phyloP scores from a whole-genome alignment of 2,329 filamentous ascomycete genomes.

The Monosporascus cannonballus region DNA sequence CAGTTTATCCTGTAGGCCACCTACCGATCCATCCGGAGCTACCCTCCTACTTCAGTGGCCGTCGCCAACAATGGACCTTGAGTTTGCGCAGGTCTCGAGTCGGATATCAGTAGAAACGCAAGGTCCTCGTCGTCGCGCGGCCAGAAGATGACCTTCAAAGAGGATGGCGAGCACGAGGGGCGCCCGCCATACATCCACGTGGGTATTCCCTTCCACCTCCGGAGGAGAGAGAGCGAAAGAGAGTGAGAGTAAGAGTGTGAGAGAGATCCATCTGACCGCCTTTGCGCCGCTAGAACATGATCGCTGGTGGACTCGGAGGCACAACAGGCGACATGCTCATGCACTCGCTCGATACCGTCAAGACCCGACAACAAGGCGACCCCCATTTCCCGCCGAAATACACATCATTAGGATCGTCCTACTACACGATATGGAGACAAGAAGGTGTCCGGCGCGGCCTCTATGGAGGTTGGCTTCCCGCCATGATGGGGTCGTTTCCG shows the following conservation, averaged over 20 bases:
- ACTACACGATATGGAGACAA: conserved; percentile 87
- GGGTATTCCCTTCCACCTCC: conserved; percentile 25
- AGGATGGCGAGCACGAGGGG: conserved; percentile 44
- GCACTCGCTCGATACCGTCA: conserved; percentile 98
- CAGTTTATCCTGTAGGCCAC: background rate
- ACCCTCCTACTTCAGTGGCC: conserved; percentile 1
- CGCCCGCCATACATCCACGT: conserved; percentile 61
- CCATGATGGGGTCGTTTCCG: conserved; percentile 85
- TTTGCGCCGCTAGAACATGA: conserved; percentile 64
- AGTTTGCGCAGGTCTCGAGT: conserved; percentile 13
- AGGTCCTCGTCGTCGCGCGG: conserved; percentile 6
- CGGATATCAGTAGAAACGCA: conserved; percentile 13
- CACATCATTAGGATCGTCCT: conserved; percentile 81
- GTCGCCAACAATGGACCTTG: conserved; percentile 20
- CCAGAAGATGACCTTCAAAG: conserved; percentile 29
- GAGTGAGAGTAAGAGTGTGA: too few species aligned
- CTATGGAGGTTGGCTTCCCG: conserved; percentile 90
- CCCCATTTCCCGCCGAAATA: conserved; percentile 91
- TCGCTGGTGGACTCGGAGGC: conserved; percentile 88
- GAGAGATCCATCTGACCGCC: conserved; percentile 9
- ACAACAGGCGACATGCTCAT: conserved; percentile 95
- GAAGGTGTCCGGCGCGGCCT: conserved; percentile 81
- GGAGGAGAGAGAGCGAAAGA: conserved; percentile 2
- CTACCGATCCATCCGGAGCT: conserved; percentile 9
- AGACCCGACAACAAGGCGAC: conserved; percentile 95